Base-by-base conservation (phyloP, 2,329 filamentous ascomycete species). In the Apiospora kogelbergensis region DNA sequence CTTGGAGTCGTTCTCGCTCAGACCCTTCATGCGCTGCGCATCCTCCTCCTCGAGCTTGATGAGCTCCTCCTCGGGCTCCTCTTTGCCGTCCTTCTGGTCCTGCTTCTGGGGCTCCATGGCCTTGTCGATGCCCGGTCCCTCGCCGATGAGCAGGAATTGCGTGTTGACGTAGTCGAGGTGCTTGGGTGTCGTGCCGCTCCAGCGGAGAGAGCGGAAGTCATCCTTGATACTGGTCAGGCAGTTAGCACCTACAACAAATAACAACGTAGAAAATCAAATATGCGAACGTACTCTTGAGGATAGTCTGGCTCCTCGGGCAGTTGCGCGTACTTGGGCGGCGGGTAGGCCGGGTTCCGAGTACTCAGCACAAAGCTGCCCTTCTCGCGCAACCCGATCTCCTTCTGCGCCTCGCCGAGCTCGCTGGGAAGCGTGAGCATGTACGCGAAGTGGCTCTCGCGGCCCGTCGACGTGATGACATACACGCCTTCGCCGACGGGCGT, bases 401-500 rank as follows among this genome's bases (percentile, higher is more conserved):
- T 84, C 79, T 97, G 94, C 0, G 96, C 85, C 65, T 93, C 88
- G 0, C 90, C 91, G 1, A 93, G 77, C 69, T 92, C 82, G 3
- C 86, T 81, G 0, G 94, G 93, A 37, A 95, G 85, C 0, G 93
- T 97, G 64, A 94, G 82, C 69, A 94, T 87, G 76, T 97, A 97
- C 0, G 87, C 92, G 10, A 98, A 83, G 74, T 97, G 94, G 1
- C 90, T 93, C 64, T 91, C 88, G 0, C 90, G 84, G 1, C 89
- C 89, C 0, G 91, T 93, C 2, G 87, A 89, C 0, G 91, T 93
- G 67, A 97, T 90, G 0, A 91, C 91, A 74, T 97, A 97, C 0
- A 97, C 89, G 0, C 94, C 95, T 78, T 97, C 94, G 0, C 90
- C 94, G n/a, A 94, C 84, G 0, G 93, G 92, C 0, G 87, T 90